phyloP scores from a whole-genome alignment of 192 early-diverging fungal genomes.

The Piromyces finnis region DNA sequence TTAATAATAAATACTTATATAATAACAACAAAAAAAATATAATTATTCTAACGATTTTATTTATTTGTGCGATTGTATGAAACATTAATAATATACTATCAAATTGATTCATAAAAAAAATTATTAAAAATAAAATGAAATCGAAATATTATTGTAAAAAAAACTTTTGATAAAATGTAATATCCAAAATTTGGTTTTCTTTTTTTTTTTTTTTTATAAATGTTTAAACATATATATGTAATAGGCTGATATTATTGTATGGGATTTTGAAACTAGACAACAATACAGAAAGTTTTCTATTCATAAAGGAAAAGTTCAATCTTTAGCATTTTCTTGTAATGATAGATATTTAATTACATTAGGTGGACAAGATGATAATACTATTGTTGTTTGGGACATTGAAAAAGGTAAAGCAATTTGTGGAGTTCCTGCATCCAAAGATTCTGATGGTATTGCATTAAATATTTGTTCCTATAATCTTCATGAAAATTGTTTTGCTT shows the following conservation, averaged over 20 bases:
- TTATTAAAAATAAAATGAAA: too few species aligned
- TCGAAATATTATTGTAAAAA: too few species aligned
- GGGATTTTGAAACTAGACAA: constrained; percentile 26
- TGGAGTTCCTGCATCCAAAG: constrained; percentile 27
- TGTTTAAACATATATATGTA: too few species aligned
- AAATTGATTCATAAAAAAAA: too few species aligned
- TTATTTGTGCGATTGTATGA: too few species aligned
- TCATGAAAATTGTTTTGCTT: constrained; percentile 25
- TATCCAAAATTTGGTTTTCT: too few species aligned
- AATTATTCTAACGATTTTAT: too few species aligned
- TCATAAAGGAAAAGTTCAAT: constrained; percentile 41
- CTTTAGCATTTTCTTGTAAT: constrained; percentile 25
- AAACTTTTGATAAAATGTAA: too few species aligned
- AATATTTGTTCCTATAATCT: constrained; percentile 25
- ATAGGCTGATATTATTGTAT: constrained; percentile 41
- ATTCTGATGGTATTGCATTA: constrained; percentile 23
- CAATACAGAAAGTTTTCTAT: constrained; percentile 17
- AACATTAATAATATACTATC: too few species aligned
- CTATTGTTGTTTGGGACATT: constrained; percentile 5
- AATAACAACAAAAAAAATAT: too few species aligned
- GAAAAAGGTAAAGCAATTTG: constrained; percentile 27
- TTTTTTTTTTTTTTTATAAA: too few species aligned
- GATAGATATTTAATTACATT: constrained; percentile 30
- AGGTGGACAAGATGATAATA: constrained; percentile 9
- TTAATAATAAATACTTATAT: too few species aligned